Evolutionary conservation across 2,329 filamentous ascomycete genomes (phyloP), one percentile per base, ranked within the genome.

Genomic region (Cordyceps cicadae): DNA sequence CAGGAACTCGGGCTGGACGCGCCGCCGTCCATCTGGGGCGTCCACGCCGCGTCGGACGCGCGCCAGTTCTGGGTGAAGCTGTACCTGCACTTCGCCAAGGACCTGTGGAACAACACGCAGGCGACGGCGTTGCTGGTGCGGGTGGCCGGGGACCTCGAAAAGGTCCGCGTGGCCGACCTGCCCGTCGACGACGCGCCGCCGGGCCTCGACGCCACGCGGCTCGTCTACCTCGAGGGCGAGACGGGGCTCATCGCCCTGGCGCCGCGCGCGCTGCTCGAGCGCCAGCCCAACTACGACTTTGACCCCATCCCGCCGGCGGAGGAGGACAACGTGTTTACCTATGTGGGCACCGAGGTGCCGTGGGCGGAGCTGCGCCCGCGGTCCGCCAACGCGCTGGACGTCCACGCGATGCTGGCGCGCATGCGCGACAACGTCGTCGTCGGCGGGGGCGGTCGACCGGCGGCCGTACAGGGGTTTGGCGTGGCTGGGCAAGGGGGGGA

Each of bases 51-150:
- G 39, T 43, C 39, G 2, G 79, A 85, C 51, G 83, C 91, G 65
- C 68, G 71, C 21, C 80, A 83, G 60, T 81, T 96, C 43, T 83
- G 90, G 67, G 85, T 86, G 5, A 85, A 88, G 67, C 79, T 96
- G 2, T 96, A 96, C 69, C 80, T 90, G 32, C 79, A 84, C 61
- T 84, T 88, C 50, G 82, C 88, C 5, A 93, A 92, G 69, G 89
- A 93, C 66, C 76, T 96, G 3, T 97, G 92, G 92, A 92, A 92
- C 70, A 91, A 87, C 4, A 81, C 88, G 0, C 87, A 90, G 67
- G 85, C 84, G 15, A 86, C 81, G 3, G 76, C 79, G 5, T 74
- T 96, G 8, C 81, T 97, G 1, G 80, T 87, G 34, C 85, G 90
- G 67, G 84, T 87, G 17, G 87, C 86, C 50, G 82, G 84, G 63